phyloP scores from a whole-genome alignment of 2,329 filamentous ascomycete genomes.

The Calycina marina region DNA sequence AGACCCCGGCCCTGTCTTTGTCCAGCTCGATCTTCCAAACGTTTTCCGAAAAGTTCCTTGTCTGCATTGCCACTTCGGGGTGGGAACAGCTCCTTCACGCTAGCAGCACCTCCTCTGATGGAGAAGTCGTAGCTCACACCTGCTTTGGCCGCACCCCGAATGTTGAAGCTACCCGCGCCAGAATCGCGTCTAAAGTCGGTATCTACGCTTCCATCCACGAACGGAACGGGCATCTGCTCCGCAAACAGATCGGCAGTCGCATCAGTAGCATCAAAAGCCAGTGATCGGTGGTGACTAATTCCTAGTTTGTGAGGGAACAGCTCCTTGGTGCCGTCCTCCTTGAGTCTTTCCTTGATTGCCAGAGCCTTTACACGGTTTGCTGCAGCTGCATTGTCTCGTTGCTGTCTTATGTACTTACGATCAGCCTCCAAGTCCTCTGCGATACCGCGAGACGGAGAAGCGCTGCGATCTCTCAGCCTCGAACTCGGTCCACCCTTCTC shows the following conservation, averaged over 20 bases:
- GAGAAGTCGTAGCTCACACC: constrained; percentile 38
- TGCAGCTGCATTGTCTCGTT: constrained; percentile 14
- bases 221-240: constrained; percentile 31
- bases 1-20: no score
- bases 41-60: constrained; percentile 56
- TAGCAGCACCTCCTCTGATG: constrained; percentile 52
- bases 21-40: constrained; percentile 40
- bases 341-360: constrained; percentile 25
- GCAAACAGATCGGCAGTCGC: constrained; percentile 37
- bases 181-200: constrained; percentile 8
- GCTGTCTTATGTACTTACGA: constrained; percentile 4
- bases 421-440: constrained; percentile 29
- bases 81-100: constrained; percentile 54
- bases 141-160: constrained; percentile 41
- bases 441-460: constrained; percentile 20
- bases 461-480: constrained; percentile 22
- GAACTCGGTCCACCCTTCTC: constrained; percentile 18
- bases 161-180: constrained; percentile 27
- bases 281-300: constrained; percentile 30
- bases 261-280: constrained; percentile 38
- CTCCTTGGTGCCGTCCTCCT: constrained; percentile 26
- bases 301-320: constrained; percentile 37
- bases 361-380: constrained; percentile 31
- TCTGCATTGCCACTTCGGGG: constrained; percentile 44
- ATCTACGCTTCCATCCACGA: constrained; percentile 30